phyloP scores from a whole-genome alignment of 352 stramenopile species.

The Phytopythium chamaehyphon region DNA sequence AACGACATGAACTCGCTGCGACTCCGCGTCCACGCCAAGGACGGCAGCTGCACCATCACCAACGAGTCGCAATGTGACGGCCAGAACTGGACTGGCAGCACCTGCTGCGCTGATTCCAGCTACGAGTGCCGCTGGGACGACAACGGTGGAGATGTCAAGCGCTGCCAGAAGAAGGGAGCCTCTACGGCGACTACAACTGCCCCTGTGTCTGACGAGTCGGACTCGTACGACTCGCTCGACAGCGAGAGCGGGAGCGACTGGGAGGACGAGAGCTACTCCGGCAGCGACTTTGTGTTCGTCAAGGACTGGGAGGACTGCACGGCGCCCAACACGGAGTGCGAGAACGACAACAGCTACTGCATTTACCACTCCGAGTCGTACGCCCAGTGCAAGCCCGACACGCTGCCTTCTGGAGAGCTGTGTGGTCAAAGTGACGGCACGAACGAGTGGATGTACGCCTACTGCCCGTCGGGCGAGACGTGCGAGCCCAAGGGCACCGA shows the following conservation, averaged over 20 bases:
- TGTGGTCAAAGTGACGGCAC: conserved; percentile 12
- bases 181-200: too few species aligned
- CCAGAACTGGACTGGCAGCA: conserved; percentile 32
- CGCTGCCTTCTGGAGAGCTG: conserved; percentile 9
- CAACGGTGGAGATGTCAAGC: conserved; percentile 27
- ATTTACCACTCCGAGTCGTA: conserved; percentile 15
- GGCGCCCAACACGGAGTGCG: neutral
- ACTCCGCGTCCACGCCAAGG: conserved; percentile 6
- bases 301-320: neutral
- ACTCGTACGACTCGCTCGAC: too few species aligned
- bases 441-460: conserved; percentile 13
- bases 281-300: neutral
- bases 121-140: conserved; percentile 33
- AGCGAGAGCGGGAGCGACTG: too few species aligned
- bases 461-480: conserved; percentile 8
- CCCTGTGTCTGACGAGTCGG: too few species aligned
- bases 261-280: too few species aligned
- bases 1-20: conserved; percentile 6
- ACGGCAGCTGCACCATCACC: conserved; percentile 18
- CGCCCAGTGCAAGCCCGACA: conserved; percentile 17
- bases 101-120: conserved; percentile 24
- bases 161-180: conserved; percentile 6
- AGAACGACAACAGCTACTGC: conserved; percentile 2
- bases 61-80: conserved; percentile 31
- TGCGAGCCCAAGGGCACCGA: conserved; percentile 3